phyloP scores from a whole-genome alignment of 2,329 filamentous ascomycete genomes.

The Stylonectria norvegica region DNA sequence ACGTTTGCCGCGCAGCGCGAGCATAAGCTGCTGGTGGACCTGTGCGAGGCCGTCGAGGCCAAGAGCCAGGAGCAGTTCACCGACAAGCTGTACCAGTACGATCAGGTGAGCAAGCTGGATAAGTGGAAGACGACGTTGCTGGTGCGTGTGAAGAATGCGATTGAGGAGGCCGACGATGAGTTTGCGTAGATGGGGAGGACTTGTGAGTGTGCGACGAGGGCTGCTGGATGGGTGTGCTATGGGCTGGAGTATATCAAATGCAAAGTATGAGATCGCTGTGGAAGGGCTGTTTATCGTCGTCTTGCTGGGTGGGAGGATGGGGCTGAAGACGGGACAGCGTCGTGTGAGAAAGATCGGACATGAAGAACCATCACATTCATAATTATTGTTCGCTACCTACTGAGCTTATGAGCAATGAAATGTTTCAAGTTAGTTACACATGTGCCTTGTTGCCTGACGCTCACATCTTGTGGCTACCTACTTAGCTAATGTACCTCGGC shows the following conservation, averaged over 20 bases:
- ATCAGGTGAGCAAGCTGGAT: constrained; percentile 89
- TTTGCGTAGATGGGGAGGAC: constrained; percentile 38
- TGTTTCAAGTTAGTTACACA: too few species aligned
- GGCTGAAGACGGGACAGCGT: not conserved
- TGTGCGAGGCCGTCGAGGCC: constrained; percentile 70
- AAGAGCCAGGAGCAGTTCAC: constrained; percentile 80
- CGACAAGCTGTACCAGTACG: constrained; percentile 83
- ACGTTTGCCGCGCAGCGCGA: constrained; percentile 76
- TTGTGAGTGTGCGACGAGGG: not conserved
- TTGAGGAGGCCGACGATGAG: constrained; percentile 56
- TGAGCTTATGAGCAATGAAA: too few species aligned
- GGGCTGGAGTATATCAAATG: constrained; percentile 19
- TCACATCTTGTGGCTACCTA: too few species aligned
- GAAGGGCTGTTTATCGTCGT: constrained; percentile 5
- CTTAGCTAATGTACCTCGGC: too few species aligned
- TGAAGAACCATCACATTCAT: constrained; percentile 8
- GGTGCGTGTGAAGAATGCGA: constrained; percentile 76
- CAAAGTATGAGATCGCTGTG: constrained; percentile 7
- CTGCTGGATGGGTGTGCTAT: not conserved
- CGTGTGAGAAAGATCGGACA: constrained; percentile 1
- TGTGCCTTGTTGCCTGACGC: too few species aligned
- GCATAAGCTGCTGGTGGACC: constrained; percentile 73
- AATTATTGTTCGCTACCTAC: too few species aligned
- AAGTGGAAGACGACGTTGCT: constrained; percentile 94
- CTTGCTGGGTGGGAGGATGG: constrained; percentile 7